Evolutionary conservation across 441 rosid species (phyloP).

Genomic region (Manihot esculenta): DNA sequence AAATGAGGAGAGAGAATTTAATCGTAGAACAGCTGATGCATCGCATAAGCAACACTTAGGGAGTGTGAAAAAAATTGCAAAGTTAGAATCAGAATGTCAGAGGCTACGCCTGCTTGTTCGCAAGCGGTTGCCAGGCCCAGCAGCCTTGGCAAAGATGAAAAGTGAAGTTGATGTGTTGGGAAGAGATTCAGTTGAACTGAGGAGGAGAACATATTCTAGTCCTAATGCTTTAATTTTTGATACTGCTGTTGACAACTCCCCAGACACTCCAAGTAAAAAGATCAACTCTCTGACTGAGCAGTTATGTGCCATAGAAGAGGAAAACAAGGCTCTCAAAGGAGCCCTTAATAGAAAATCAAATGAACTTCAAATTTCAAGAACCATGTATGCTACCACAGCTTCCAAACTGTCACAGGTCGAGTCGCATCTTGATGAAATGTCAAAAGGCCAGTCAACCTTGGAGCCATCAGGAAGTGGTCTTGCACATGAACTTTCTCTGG

Average conservation of each 20-base stretch:
- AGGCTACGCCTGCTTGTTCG: conserved; percentile 68
- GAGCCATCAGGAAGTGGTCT: conserved; percentile 42
- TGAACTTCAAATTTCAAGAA: conserved; percentile 72
- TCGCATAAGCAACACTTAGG: conserved; percentile 73
- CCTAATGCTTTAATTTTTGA: conserved; percentile 33
- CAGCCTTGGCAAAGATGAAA: conserved; percentile 71
- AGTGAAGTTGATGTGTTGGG: conserved; percentile 74
- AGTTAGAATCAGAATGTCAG: conserved; percentile 87
- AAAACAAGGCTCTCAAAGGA: conserved; percentile 75
- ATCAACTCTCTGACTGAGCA: conserved; percentile 54
- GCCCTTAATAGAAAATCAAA: conserved; percentile 54
- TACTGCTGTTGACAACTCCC: conserved; percentile 29
- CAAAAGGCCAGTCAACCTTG: conserved; percentile 39
- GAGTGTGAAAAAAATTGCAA: conserved; percentile 73
- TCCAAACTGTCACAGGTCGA: conserved; percentile 65
- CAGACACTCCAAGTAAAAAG: conserved; percentile 36
- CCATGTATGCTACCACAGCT: conserved; percentile 57
- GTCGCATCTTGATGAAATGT: conserved; percentile 52
- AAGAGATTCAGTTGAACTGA: conserved; percentile 41
- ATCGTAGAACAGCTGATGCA: conserved; percentile 58
- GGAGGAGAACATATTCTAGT: conserved; percentile 47
- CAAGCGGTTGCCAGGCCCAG: conserved; percentile 81
- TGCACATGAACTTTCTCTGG: conserved; percentile 44
- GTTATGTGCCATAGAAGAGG: conserved; percentile 68
- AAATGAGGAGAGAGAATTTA: conserved; percentile 83